Conservation (phyloP, 768 basidiomycete species). For the Plicaturopsis crispa region DNA sequence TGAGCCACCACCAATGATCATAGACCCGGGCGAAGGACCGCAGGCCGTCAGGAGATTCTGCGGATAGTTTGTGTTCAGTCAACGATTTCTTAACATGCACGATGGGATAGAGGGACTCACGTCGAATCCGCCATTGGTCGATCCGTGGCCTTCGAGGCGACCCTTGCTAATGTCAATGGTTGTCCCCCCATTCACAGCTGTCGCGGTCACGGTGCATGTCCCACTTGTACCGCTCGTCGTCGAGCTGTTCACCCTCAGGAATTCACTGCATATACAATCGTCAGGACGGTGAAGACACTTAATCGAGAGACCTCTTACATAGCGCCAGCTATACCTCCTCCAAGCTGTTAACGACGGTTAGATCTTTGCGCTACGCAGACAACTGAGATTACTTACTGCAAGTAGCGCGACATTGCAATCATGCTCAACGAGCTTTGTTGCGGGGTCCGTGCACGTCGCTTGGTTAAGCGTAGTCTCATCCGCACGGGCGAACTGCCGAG, state of each 20-base stretch:
- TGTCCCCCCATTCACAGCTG: slow-evolving; percentile 13
- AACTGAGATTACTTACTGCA: slow-evolving; percentile 9
- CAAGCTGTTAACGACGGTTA: too few species aligned
- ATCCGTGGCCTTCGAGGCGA: slow-evolving; percentile 14
- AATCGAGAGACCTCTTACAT: slow-evolving; percentile 5
- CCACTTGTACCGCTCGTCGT: slow-evolving; percentile 11
- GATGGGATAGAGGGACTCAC: slow-evolving; percentile 3
- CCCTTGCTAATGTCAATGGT: slow-evolving; percentile 16
- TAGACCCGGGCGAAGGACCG: slow-evolving; percentile 14
- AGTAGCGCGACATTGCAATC: slow-evolving; percentile 15
- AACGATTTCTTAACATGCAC: too few species aligned
- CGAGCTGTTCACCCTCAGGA: slow-evolving; percentile 10
- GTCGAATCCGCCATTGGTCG: slow-evolving; percentile 14
- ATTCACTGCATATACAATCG: slow-evolving; percentile 8
- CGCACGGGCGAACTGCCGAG: too few species aligned
- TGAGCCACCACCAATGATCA: slow-evolving; percentile 15
- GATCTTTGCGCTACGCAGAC: too few species aligned
- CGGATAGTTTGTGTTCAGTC: not conserved
- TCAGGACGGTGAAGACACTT: too few species aligned
- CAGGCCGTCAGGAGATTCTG: slow-evolving; percentile 15
- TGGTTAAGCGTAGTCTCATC: slow-evolving; percentile 9
- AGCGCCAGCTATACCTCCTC: slow-evolving; percentile 14
- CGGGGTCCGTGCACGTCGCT: slow-evolving; percentile 11
- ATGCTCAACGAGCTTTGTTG: slow-evolving; percentile 11
- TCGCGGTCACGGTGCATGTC: slow-evolving; percentile 14